phyloP scores from a whole-genome alignment of 345 rosid species.

The Capsella bursapastoris region DNA sequence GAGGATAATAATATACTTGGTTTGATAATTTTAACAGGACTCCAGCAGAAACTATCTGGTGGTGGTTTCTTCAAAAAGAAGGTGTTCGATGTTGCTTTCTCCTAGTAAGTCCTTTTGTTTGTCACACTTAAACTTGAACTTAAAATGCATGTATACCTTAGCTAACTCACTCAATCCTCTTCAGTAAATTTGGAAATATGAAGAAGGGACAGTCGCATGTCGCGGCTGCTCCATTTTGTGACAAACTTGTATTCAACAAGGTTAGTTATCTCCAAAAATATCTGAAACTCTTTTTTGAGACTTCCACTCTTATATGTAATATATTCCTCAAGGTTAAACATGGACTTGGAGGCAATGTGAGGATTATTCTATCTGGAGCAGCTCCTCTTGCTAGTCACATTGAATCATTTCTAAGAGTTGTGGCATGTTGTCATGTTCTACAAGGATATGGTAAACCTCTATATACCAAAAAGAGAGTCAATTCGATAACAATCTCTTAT shows the following conservation, averaged over 20 bases:
- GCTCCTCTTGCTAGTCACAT: constrained; percentile 85
- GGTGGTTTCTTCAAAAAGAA: constrained; percentile 68
- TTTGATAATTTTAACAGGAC: constrained; percentile 51
- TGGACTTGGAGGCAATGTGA: constrained; percentile 82
- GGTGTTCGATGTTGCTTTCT: constrained; percentile 71
- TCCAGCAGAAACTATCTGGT: constrained; percentile 71
- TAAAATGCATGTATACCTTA: neutral
- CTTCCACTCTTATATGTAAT: neutral
- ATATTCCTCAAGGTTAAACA: constrained; percentile 61
- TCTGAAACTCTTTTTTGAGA: neutral
- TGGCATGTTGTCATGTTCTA: constrained; percentile 84
- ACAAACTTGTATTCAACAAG: constrained; percentile 82
- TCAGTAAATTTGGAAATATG: constrained; percentile 71
- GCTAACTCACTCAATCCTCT: constrained; percentile 12
- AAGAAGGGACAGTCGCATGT: constrained; percentile 59
- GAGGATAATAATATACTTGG: neutral
- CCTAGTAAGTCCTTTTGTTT: constrained; percentile 60
- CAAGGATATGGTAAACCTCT: constrained; percentile 78
- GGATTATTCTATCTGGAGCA: constrained; percentile 83
- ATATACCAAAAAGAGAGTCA: neutral
- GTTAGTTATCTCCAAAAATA: constrained; percentile 32
- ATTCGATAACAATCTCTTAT: neutral
- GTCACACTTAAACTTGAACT: neutral
- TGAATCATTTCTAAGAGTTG: constrained; percentile 85
- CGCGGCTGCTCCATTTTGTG: constrained; percentile 78